Conservation (phyloP, 345 rosid genomes). For the Physaria fendleri region DNA sequence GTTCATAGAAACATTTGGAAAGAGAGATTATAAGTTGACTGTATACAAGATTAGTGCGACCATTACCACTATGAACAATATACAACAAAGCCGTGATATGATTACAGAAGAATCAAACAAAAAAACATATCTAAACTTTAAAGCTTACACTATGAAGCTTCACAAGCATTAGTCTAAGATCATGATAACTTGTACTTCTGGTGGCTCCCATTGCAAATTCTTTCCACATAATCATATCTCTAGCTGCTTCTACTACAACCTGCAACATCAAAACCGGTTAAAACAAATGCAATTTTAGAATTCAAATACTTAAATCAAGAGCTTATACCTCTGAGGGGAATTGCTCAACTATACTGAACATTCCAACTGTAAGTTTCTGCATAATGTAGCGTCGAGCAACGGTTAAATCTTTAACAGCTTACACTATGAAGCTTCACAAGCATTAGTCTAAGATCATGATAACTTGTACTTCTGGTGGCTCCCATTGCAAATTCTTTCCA, state of each 20-base stretch:
- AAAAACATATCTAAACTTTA: not conserved
- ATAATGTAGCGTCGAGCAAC: conserved; percentile 75
- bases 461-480: conserved; percentile 69
- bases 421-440: conserved; percentile 84
- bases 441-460: conserved; percentile 82
- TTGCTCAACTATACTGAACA: conserved; percentile 85
- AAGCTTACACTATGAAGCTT: conserved; percentile 72
- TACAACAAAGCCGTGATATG: not conserved
- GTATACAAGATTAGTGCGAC: too few relatives aligned
- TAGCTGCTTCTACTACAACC: conserved; percentile 75
- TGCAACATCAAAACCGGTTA: conserved; percentile 28
- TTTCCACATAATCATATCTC: conserved; percentile 76
- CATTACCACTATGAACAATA: too few relatives aligned
- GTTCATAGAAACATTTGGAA: conserved; percentile 67
- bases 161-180: conserved; percentile 85
- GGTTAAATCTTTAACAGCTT: conserved; percentile 26
- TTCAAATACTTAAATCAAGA: not conserved
- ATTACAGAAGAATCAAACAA: not conserved
- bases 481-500: conserved; percentile 98
- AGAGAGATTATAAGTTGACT: too few relatives aligned
- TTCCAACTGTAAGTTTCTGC: conserved; percentile 79
- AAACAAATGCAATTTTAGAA: conserved; percentile 8
- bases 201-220: conserved; percentile 91
- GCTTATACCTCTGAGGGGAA: conserved; percentile 61
- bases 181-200: conserved; percentile 64